Conservation (phyloP, 1,284 basidiomycete species). For the Heterobasidion annosum region DNA sequence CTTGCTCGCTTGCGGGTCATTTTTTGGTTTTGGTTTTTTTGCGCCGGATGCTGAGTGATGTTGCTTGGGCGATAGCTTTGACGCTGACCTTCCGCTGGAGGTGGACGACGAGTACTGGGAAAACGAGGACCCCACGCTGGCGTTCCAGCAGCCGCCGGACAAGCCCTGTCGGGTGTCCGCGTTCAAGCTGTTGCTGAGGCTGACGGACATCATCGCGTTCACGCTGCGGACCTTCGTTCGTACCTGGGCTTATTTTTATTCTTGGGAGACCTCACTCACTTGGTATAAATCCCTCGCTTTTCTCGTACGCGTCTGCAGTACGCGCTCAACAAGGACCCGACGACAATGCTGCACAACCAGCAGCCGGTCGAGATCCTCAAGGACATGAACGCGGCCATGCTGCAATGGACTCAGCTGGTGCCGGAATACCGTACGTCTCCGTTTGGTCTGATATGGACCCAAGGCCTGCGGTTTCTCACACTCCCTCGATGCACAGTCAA, state of each 20-base stretch:
- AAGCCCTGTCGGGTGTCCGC: slow-evolving; percentile 51
- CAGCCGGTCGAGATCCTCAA: slow-evolving; percentile 57
- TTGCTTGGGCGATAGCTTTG: slow-evolving; percentile 40
- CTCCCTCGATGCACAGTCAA: slow-evolving; percentile 31
- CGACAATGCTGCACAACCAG: slow-evolving; percentile 36
- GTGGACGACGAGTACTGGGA: slow-evolving; percentile 87
- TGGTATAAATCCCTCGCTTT: background rate
- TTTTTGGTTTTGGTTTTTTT: slow-evolving; percentile 4
- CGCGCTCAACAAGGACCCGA: slow-evolving; percentile 51
- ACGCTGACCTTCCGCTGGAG: slow-evolving; percentile 71
- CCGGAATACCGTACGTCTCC: slow-evolving; percentile 53
- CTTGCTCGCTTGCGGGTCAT: background rate
- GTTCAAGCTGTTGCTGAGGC: slow-evolving; percentile 61
- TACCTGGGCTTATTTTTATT: slow-evolving; percentile 4
- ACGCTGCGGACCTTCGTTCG: slow-evolving; percentile 63
- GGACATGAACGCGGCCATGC: slow-evolving; percentile 61
- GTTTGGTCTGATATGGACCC: background rate
- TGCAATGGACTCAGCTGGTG: slow-evolving; percentile 63
- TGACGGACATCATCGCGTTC: slow-evolving; percentile 67
- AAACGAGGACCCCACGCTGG: slow-evolving; percentile 31
- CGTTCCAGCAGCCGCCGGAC: slow-evolving; percentile 56
- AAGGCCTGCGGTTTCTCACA: slow-evolving; percentile 4
- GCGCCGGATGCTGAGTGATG: background rate
- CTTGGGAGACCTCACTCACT: background rate
- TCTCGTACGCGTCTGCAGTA: slow-evolving; percentile 40